These are phyloP conservation scores for Ophiostoma sp. DNA, from an alignment of 2,329 filamentous ascomycete genomes.

Conservation along the genomic window DNA sequence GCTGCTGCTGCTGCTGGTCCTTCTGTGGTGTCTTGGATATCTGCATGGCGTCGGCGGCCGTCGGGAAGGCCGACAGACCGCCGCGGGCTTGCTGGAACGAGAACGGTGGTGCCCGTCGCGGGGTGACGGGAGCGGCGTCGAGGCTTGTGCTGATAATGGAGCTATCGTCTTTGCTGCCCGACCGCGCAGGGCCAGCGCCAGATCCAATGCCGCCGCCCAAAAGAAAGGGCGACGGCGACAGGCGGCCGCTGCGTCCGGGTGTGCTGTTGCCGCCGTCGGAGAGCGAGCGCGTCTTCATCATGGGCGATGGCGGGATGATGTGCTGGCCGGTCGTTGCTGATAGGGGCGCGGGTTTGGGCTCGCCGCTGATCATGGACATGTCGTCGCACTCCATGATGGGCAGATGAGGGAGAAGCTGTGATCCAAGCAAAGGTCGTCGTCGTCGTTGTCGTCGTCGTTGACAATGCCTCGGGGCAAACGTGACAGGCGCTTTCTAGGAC, in stretches of 20 bases:
- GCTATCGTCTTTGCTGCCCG: conserved; percentile 63
- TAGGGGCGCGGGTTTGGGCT: background rate
- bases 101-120: conserved; percentile 43
- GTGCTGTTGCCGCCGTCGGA: conserved; percentile 56
- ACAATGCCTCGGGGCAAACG: background rate
- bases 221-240: conserved; percentile 56
- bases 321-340: background rate
- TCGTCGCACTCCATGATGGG: conserved; percentile 29
- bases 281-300: conserved; percentile 55
- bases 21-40: conserved; percentile 32
- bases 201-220: conserved; percentile 36
- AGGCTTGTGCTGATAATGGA: conserved; percentile 40
- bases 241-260: conserved; percentile 37
- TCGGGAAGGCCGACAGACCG: conserved; percentile 61
- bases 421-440: background rate
- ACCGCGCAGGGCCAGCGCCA: conserved; percentile 37
- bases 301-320: conserved; percentile 36
- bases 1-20: conserved; percentile 22
- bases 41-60: conserved; percentile 35
- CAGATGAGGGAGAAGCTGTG: background rate
- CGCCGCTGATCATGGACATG: conserved; percentile 25
- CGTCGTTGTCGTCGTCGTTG: background rate
- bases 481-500: background rate
- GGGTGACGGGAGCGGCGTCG: conserved; percentile 55
- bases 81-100: conserved; percentile 54